Evolutionary conservation across 2,329 filamentous ascomycete genomes (phyloP).

Genomic region (Clathrospora elynae): DNA sequence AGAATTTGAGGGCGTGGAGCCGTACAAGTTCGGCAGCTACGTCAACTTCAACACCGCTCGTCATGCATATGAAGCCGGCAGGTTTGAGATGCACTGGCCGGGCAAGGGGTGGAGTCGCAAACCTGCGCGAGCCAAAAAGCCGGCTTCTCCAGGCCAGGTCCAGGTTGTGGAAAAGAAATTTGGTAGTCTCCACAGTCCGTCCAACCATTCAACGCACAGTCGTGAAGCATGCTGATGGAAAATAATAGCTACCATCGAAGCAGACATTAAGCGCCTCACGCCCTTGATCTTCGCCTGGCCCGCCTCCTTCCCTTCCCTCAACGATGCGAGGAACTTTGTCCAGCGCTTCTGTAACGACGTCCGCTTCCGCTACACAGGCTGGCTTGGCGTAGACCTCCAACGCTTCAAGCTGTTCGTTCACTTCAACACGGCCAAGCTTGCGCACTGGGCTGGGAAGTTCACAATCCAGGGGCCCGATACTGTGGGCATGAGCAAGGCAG

Average conservation of each 20-base stretch:
- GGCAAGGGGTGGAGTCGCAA: neutral
- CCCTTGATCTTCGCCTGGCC: neutral
- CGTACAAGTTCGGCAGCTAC: slow-evolving; percentile 2
- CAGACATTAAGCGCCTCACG: neutral
- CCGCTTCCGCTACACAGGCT: neutral
- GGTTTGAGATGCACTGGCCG: slow-evolving; percentile 3
- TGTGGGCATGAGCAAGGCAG: too few species aligned
- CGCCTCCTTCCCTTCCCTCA: neutral
- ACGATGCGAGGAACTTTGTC: slow-evolving; percentile 1
- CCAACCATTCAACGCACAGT: too few species aligned
- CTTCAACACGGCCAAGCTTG: slow-evolving; percentile 2
- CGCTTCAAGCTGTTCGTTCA: neutral
- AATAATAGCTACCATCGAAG: neutral
- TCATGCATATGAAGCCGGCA: slow-evolving; percentile 5
- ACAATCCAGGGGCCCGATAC: too few species aligned
- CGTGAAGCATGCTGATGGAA: too few species aligned
- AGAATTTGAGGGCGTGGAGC: slow-evolving; percentile 5
- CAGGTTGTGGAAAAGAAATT: too few species aligned
- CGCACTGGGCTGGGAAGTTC: neutral
- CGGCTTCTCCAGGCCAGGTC: too few species aligned
- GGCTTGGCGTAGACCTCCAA: neutral
- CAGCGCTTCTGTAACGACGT: neutral
- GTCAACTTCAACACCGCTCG: slow-evolving; percentile 5
- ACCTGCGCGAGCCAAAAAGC: too few species aligned
- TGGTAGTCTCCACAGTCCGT: too few species aligned